A percentile compares a stretch with the other conserved stretches of the same genome.
phyloP scores from a whole-genome alignment of 2,329 filamentous ascomycete species.

The Coniochaeta hoffmannii region DNA sequence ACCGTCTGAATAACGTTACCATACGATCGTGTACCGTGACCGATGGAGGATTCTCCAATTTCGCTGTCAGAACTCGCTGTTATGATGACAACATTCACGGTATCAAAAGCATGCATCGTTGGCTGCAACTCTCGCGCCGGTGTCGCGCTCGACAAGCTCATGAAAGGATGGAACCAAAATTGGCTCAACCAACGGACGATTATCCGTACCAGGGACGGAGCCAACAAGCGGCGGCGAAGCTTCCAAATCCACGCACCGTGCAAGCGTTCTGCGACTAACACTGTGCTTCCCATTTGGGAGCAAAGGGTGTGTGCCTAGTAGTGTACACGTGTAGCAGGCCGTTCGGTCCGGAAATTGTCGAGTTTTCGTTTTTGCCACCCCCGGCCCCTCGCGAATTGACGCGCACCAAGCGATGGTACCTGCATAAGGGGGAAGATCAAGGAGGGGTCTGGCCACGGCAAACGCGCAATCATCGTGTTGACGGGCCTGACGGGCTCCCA shows the following conservation, averaged over 20 bases:
- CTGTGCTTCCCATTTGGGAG: background rate
- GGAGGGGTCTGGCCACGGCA: background rate
- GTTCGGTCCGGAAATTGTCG: background rate
- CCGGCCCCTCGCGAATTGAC: background rate
- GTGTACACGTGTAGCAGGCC: too few relatives aligned
- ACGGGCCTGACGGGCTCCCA: background rate
- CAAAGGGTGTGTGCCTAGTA: background rate
- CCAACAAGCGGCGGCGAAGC: background rate
- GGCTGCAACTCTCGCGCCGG: too few relatives aligned
- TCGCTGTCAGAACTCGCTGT: too few relatives aligned
- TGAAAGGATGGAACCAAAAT: too few relatives aligned
- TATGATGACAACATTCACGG: too few relatives aligned
- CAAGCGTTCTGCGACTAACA: background rate
- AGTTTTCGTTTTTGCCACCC: background rate
- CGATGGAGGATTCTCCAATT: too few relatives aligned
- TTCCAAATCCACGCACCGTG: background rate
- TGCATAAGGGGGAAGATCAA: background rate
- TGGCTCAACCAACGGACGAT: too few relatives aligned
- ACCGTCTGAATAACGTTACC: too few relatives aligned
- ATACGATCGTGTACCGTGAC: too few relatives aligned
- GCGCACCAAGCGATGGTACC: background rate
- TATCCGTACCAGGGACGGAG: background rate
- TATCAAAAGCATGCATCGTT: too few relatives aligned
- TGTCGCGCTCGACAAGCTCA: too few relatives aligned
- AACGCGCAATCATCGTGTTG: background rate